phyloP scores from a whole-genome alignment of 495 filamentous ascomycete species.

The Cryomyces antarcticus region DNA sequence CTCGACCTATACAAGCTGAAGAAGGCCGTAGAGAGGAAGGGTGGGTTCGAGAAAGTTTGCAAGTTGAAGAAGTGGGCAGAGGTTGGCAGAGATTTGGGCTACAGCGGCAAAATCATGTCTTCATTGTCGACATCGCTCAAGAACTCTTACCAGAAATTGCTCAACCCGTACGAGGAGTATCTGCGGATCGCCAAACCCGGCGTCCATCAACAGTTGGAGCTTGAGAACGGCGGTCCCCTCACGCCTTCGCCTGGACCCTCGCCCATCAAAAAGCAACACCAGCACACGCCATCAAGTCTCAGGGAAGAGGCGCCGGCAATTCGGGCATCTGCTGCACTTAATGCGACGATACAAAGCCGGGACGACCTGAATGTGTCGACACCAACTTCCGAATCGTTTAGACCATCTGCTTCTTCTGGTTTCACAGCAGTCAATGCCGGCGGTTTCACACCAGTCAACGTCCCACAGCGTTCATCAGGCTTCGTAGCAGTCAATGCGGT shows the following conservation, averaged over 20 bases:
- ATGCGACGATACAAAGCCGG: conserved; percentile 34
- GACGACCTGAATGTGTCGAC: conserved; percentile 29
- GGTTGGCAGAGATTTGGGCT: conserved; percentile 89
- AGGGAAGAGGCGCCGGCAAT: conserved; percentile 51
- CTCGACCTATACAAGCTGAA: conserved; percentile 91
- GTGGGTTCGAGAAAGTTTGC: conserved; percentile 89
- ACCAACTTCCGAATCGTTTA: conserved; percentile 26
- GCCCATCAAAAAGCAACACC: conserved; percentile 58
- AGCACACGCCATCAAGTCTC: conserved; percentile 45
- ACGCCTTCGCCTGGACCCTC: conserved; percentile 82
- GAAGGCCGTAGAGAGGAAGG: conserved; percentile 83
- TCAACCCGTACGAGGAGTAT: conserved; percentile 93
- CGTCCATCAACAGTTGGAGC: conserved; percentile 88
- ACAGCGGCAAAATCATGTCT: conserved; percentile 99
- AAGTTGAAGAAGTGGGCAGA: conserved; percentile 98
- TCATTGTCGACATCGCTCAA: conserved; percentile 97
- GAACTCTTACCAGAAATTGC: conserved; percentile 92
- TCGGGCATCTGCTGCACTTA: conserved; percentile 44
- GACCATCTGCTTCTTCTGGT: conserved; percentile 29
- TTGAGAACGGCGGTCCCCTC: conserved; percentile 80
- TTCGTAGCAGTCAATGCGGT: conserved; percentile 63
- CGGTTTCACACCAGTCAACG: conserved; percentile 45
- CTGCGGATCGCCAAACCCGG: conserved; percentile 79
- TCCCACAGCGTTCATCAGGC: conserved; percentile 25
- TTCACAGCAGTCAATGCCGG: conserved; percentile 64